phyloP scores from a whole-genome alignment of 1,284 basidiomycete species.

The Cryptococcus jaspeensis region DNA sequence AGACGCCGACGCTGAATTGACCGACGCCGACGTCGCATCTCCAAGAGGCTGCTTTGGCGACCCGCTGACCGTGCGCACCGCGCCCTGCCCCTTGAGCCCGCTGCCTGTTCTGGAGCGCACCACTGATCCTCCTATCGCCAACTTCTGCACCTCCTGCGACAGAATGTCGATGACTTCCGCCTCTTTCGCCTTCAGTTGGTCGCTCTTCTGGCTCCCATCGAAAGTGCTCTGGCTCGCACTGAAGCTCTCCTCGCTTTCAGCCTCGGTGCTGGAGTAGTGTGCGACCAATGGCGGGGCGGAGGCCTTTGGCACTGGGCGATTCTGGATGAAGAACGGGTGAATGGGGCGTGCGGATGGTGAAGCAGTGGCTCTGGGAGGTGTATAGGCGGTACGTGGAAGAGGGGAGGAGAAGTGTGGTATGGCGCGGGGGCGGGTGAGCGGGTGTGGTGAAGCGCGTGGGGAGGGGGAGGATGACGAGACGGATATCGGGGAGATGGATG shows the following conservation, averaged over 20 bases:
- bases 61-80: not conserved
- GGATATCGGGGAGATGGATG: slow-evolving; percentile 23
- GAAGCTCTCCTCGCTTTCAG: not conserved
- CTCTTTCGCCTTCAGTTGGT: not conserved
- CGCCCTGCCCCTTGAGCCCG: too few relatives aligned
- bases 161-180: not conserved
- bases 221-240: not conserved
- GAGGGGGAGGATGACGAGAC: slow-evolving; percentile 18
- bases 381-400: slow-evolving; percentile 25
- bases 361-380: slow-evolving; percentile 14
- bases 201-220: not conserved
- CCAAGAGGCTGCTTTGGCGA: not conserved
- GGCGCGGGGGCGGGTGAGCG: slow-evolving; percentile 20
- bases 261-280: slow-evolving; percentile 21
- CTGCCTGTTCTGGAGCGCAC: too few relatives aligned
- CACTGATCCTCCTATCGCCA: slow-evolving; percentile 1
- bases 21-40: not conserved
- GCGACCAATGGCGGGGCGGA: slow-evolving; percentile 26
- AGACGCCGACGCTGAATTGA: not conserved
- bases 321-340: slow-evolving; percentile 29
- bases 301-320: slow-evolving; percentile 14
- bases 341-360: slow-evolving; percentile 7
- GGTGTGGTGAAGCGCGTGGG: not conserved
- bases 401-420: slow-evolving; percentile 16
- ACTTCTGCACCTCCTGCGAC: not conserved